phyloP scores from a whole-genome alignment of 2,329 filamentous ascomycete genomes.

The Ophiosphaerella herpotricha region DNA sequence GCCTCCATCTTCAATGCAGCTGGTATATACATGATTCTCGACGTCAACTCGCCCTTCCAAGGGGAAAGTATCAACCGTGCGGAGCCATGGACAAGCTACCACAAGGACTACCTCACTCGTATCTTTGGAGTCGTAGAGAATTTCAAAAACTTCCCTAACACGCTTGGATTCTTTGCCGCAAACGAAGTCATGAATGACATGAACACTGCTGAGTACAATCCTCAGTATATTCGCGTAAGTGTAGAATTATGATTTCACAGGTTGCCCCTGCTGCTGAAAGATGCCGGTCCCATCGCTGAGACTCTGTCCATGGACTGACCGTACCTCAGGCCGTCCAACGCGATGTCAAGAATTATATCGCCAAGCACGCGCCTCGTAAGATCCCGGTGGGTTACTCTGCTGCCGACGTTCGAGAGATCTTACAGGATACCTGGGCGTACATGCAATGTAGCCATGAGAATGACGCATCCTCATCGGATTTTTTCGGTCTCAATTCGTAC shows the following conservation, averaged over 20 bases:
- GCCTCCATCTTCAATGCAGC: slow-evolving; percentile 68
- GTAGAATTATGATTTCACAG: too few relatives aligned
- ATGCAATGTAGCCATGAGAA: slow-evolving; percentile 66
- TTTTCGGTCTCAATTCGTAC: slow-evolving; percentile 78
- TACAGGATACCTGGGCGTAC: slow-evolving; percentile 77
- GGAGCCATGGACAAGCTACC: slow-evolving; percentile 61
- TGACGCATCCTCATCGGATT: slow-evolving; percentile 68
- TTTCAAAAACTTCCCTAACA: slow-evolving; percentile 69
- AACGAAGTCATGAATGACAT: slow-evolving; percentile 72
- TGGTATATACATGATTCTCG: slow-evolving; percentile 69
- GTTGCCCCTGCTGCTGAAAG: too few relatives aligned
- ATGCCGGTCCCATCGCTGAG: neutral
- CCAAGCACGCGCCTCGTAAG: slow-evolving; percentile 58
- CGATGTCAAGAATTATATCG: slow-evolving; percentile 71
- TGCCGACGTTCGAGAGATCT: slow-evolving; percentile 74
- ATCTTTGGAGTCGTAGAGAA: slow-evolving; percentile 68
- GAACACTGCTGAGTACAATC: slow-evolving; percentile 55
- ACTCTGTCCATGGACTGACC: neutral
- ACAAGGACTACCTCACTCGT: slow-evolving; percentile 59
- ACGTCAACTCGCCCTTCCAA: slow-evolving; percentile 65
- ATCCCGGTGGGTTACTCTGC: slow-evolving; percentile 73
- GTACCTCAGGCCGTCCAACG: slow-evolving; percentile 60
- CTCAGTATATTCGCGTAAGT: slow-evolving; percentile 61
- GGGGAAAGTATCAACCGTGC: slow-evolving; percentile 62
- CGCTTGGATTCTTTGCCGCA: slow-evolving; percentile 68